phyloP scores from a whole-genome alignment of 2,329 filamentous ascomycete species.

The Phoma sp. region DNA sequence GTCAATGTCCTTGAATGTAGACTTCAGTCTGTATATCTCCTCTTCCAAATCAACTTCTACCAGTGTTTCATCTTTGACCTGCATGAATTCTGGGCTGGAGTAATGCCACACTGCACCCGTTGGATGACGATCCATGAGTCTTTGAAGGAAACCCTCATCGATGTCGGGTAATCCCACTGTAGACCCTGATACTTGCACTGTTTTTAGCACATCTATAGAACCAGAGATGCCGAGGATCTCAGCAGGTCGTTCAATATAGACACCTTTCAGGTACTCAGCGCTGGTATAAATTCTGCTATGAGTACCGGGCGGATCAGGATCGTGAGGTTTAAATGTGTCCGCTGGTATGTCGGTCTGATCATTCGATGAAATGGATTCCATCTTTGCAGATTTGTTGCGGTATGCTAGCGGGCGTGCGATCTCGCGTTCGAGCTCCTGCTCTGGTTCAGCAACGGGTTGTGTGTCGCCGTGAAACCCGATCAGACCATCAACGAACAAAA shows the following conservation, averaged over 20 bases:
- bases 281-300: conserved; percentile 13
- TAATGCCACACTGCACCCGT: conserved; percentile 22
- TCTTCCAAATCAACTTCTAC: conserved; percentile 10
- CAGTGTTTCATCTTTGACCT: conserved; percentile 14
- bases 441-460: conserved; percentile 18
- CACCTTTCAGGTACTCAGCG: conserved; percentile 7
- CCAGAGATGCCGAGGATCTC: conserved; percentile 11
- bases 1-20: conserved; percentile 11
- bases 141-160: conserved; percentile 23
- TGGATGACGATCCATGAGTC: conserved; percentile 21
- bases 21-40: conserved; percentile 9
- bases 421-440: conserved; percentile 18
- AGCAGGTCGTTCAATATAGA: conserved; percentile 5
- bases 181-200: not conserved
- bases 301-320: not conserved
- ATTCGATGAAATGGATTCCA: not conserved
- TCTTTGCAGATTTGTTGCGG: not conserved
- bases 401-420: not conserved
- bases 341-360: not conserved
- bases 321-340: not conserved
- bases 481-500: conserved; percentile 23
- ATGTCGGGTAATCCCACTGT: conserved; percentile 12
- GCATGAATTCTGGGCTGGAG: not conserved
- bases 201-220: not conserved
- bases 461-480: conserved; percentile 21